Evolutionary conservation across 2,329 filamentous ascomycete species (phyloP).

Genomic region (Lachnellula hyalina): DNA sequence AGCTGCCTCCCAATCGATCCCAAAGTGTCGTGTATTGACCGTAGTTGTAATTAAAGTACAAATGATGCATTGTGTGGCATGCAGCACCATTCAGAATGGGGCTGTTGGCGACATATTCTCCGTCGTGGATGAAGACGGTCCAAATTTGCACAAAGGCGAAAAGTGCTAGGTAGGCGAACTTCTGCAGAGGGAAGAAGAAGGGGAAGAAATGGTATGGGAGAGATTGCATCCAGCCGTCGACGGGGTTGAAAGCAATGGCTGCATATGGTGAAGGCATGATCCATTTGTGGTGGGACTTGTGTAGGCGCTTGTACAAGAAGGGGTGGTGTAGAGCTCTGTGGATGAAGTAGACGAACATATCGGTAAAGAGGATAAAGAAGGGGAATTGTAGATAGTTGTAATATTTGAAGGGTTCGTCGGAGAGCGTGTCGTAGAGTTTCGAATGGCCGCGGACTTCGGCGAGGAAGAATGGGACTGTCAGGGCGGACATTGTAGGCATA

Average conservation of each 20-base stretch:
- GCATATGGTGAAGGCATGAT: conserved; percentile 96
- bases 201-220: conserved; percentile 91
- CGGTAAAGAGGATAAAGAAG: conserved; percentile 81
- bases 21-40: conserved; percentile 91
- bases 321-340: conserved; percentile 82
- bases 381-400: conserved; percentile 84
- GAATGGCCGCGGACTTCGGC: conserved; percentile 78
- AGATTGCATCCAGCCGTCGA: conserved; percentile 86
- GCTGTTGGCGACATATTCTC: conserved; percentile 87
- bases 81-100: conserved; percentile 92
- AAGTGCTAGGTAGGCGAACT: conserved; percentile 77
- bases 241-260: conserved; percentile 88
- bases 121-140: conserved; percentile 95
- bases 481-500: conserved; percentile 76
- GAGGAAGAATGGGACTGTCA: conserved; percentile 78
- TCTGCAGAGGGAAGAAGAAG: conserved; percentile 88
- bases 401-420: conserved; percentile 68
- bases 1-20: conserved; percentile 83
- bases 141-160: conserved; percentile 95
- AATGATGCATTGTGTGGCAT: conserved; percentile 88
- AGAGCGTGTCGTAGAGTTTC: conserved; percentile 78
- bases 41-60: conserved; percentile 88
- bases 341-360: conserved; percentile 87
- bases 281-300: conserved; percentile 99
- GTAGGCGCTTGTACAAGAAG: conserved; percentile 74